Base-by-base conservation (phyloP, 768 basidiomycete genomes). In the Phallus indusiatus region DNA sequence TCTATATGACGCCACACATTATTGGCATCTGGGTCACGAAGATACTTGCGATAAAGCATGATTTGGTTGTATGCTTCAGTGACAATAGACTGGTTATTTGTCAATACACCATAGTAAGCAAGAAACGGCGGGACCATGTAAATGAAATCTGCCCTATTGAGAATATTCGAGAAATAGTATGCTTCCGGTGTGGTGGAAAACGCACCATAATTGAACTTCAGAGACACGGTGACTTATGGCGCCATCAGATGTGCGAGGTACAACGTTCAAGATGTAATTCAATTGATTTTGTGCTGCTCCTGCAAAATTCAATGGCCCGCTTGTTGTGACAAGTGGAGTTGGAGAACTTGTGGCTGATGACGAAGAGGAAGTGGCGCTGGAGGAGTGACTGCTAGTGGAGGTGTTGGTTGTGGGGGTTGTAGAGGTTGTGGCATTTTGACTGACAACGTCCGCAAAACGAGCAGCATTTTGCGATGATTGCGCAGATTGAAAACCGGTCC, bases 81-180 rank as follows among this genome's bases (percentile, higher is more conserved):
- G 17, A 93, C 62, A 17, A 90, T 71, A 0, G 80, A 78, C 33
- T 74, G 66, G 67, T 93, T 87, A 21, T 69, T 63, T 0, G 81
- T 81, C 34, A 75, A 62, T 11, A 81, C 80, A 42, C 88, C 93
- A 67, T 90, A 91, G 70, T 90, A 92, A 0, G 91, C 89, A 10
- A 94, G 71, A 68, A 92, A 94, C 0, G 90, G 88, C 1, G 90
- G 90, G 0, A 85, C 86, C 90, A 91, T 91, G 68, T 85, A 91
- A 12, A 88, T 78, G 55, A 78, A 91, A 67, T 92, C 90, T 55
- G 81, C 81, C 88, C 88, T 89, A 59, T 58, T 53, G 52, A 54
- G 1, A 54, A 58, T 18, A 22, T 59, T 35, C 54, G 34, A 46
- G 51, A 22, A 54, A 12, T 11, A 2, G 37, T 61, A 28, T 28